These are phyloP conservation scores for thale cress (Arabidopsis thaliana) DNA, from an alignment of 345 rosid species.

Conservation along the genomic window TAIR10.1 NC_003071.7:13568501-13569000, in stretches of 20 bases:
- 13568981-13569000: slow-evolving; percentile 68
- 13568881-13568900: slow-evolving; percentile 64
- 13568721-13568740: slow-evolving; percentile 94
- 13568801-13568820: slow-evolving; percentile 20
- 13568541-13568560: slow-evolving; percentile 93
- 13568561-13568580: slow-evolving; percentile 77
- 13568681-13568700: slow-evolving; percentile 86
- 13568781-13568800: slow-evolving; percentile 78
- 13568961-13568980: slow-evolving; percentile 64
- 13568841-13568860: not conserved
- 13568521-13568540: slow-evolving; percentile 89
- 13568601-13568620: slow-evolving; percentile 15
- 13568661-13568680: slow-evolving; percentile 75
- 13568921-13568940: slow-evolving; percentile 71
- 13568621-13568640: slow-evolving; percentile 34
- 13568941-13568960: slow-evolving; percentile 70
- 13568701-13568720: slow-evolving; percentile 92
- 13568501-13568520: slow-evolving; percentile 71
- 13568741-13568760: slow-evolving; percentile 96
- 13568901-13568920: slow-evolving; percentile 69
- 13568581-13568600: slow-evolving; percentile 23
- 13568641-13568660: slow-evolving; percentile 85
- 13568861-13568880: slow-evolving; percentile 42
- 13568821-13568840: slow-evolving; percentile 21
- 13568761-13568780: slow-evolving; percentile 72